phyloP scores from a whole-genome alignment of 768 basidiomycete species.

The Neoboletus magnificus region DNA sequence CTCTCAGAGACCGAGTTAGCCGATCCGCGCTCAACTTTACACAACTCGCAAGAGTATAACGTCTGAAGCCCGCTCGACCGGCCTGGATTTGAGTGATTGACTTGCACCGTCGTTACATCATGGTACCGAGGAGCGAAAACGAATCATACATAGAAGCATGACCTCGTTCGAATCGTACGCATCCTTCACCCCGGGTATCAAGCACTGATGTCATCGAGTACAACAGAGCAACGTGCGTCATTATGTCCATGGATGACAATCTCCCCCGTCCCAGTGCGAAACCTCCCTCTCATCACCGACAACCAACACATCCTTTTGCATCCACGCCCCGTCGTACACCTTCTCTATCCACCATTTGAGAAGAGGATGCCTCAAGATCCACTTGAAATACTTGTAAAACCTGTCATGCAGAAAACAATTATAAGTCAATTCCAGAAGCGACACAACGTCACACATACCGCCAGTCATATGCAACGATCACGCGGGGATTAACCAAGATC shows the following conservation, averaged over 20 bases:
- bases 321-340: conserved; percentile 36
- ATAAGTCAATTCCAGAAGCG: not conserved
- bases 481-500: conserved; percentile 39
- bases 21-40: no score
- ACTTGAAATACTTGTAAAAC: conserved; percentile 35
- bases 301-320: conserved; percentile 36
- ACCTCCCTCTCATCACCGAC: conserved; percentile 31
- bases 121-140: not conserved
- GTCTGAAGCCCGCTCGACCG: no score
- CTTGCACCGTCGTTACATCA: not conserved
- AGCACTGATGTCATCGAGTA: not conserved
- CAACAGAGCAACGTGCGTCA: not conserved
- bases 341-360: conserved; percentile 42
- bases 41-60: no score
- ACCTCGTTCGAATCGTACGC: not conserved
- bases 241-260: conserved; percentile 19
- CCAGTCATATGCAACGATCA: conserved; percentile 37
- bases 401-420: conserved; percentile 12
- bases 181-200: not conserved
- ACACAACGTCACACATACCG: conserved; percentile 15
- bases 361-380: conserved; percentile 36
- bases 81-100: not conserved
- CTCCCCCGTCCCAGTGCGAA: conserved; percentile 22
- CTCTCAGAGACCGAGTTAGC: no score
- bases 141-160: not conserved